These are phyloP conservation scores for Niveomyces coronatus DNA, from an alignment of 2,329 filamentous ascomycete species.

Conservation along the genomic window DNA sequence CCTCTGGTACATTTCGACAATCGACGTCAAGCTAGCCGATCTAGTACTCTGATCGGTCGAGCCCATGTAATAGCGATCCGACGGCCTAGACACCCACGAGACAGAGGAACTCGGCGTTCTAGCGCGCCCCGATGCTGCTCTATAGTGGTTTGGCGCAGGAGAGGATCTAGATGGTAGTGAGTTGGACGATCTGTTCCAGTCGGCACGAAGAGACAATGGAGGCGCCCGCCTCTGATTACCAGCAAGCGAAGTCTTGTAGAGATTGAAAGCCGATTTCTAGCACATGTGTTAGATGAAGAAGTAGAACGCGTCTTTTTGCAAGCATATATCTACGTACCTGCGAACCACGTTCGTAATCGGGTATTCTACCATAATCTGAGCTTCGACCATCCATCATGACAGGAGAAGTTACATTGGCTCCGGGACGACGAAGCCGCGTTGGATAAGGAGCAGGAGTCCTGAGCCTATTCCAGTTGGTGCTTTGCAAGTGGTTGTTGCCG, in stretches of 20 bases:
- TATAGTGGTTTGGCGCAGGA: conserved; percentile 16
- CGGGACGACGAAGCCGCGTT: conserved; percentile 44
- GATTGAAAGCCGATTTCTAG: conserved; percentile 36
- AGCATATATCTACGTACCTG: conserved; percentile 27
- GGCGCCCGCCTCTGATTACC: conserved; percentile 25
- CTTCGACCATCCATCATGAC: conserved; percentile 36
- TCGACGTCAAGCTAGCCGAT: conserved; percentile 39
- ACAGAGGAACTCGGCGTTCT: conserved; percentile 27
- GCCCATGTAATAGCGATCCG: conserved; percentile 23
- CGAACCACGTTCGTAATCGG: conserved; percentile 37
- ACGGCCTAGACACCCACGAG: conserved; percentile 17
- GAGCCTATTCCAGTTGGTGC: conserved; percentile 18
- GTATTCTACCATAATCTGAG: conserved; percentile 40
- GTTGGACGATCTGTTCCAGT: conserved; percentile 30
- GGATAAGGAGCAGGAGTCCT: conserved; percentile 51
- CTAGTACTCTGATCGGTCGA: conserved; percentile 29
- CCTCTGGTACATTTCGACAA: conserved; percentile 36
- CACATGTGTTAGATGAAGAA: conserved; percentile 9
- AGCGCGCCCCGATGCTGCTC: conserved; percentile 16
- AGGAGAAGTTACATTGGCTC: conserved; percentile 38
- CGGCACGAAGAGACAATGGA: conserved; percentile 29
- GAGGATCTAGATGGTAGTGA: conserved; percentile 26
- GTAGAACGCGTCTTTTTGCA: neutral
- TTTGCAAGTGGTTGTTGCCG: conserved; percentile 1
- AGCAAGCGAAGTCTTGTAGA: conserved; percentile 28